These are phyloP conservation scores for Schrenkiella parvula DNA, from an alignment of 345 rosid species.

Conservation along the genomic window DNA sequence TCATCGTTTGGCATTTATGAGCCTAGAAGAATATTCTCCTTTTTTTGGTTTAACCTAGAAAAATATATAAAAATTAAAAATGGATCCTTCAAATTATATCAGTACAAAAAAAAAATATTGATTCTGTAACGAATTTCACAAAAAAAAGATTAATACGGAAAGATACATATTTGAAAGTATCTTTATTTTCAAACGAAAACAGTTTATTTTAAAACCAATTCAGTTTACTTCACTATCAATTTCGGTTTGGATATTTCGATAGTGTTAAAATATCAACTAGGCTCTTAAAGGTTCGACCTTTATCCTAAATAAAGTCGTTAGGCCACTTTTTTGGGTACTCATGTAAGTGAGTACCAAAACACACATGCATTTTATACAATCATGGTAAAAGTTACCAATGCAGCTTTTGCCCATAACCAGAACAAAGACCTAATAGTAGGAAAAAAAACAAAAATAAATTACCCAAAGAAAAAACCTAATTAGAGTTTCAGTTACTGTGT, in stretches of 20 bases:
- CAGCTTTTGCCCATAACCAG: neutral
- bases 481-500: constrained; percentile 2
- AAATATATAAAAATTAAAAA: too few relatives aligned
- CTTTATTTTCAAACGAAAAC: too few relatives aligned
- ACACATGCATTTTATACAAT: neutral
- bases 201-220: too few relatives aligned
- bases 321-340: too few relatives aligned
- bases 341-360: neutral
- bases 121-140: too few relatives aligned
- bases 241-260: too few relatives aligned
- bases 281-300: neutral
- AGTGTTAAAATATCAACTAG: too few relatives aligned
- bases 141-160: too few relatives aligned
- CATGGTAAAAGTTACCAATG: neutral
- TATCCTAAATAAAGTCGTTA: too few relatives aligned
- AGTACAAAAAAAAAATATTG: too few relatives aligned
- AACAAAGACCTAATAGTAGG: neutral
- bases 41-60: neutral
- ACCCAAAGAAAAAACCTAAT: neutral
- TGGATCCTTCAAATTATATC: neutral
- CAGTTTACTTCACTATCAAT: too few relatives aligned
- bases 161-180: too few relatives aligned
- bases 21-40: neutral
- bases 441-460: neutral
- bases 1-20: neutral